Evolutionary conservation across 2,329 filamentous ascomycete species (phyloP).

Genomic region (Aspergillus arachidicola): DNA sequence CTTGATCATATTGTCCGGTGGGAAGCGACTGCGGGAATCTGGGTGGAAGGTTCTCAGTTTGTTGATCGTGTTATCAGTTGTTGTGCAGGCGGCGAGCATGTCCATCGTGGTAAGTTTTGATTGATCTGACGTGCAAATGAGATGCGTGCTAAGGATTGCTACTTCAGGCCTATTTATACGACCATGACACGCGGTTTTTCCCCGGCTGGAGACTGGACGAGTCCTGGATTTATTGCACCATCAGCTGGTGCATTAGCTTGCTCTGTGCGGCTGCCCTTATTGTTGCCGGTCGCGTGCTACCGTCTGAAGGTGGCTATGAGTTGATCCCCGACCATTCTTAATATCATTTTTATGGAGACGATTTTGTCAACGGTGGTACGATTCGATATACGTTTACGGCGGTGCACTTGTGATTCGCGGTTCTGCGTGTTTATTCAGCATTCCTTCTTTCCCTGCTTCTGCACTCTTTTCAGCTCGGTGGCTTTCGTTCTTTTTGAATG

Average conservation of each 20-base stretch:
- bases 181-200: conserved; percentile 81
- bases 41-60: conserved; percentile 78
- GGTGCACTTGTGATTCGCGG: neutral
- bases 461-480: neutral
- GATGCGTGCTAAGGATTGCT: neutral
- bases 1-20: conserved; percentile 73
- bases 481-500: neutral
- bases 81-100: conserved; percentile 76
- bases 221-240: conserved; percentile 73
- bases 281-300: conserved; percentile 69
- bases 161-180: conserved; percentile 74
- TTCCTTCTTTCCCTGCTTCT: no score
- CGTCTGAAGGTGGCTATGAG: conserved; percentile 84
- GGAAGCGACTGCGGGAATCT: conserved; percentile 74
- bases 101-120: conserved; percentile 72
- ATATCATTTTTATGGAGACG: neutral
- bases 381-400: neutral
- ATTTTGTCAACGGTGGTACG: neutral
- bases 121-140: neutral
- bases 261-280: conserved; percentile 61
- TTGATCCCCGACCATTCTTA: conserved; percentile 58
- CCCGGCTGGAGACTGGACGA: conserved; percentile 79
- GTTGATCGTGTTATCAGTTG: conserved; percentile 66
- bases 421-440: neutral
- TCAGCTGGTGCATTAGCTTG: conserved; percentile 60